A percentile compares a stretch with the other conserved stretches of the same genome.
phyloP scores from a whole-genome alignment of 495 filamentous ascomycete genomes.

The Venustampulla echinocandica region DNA sequence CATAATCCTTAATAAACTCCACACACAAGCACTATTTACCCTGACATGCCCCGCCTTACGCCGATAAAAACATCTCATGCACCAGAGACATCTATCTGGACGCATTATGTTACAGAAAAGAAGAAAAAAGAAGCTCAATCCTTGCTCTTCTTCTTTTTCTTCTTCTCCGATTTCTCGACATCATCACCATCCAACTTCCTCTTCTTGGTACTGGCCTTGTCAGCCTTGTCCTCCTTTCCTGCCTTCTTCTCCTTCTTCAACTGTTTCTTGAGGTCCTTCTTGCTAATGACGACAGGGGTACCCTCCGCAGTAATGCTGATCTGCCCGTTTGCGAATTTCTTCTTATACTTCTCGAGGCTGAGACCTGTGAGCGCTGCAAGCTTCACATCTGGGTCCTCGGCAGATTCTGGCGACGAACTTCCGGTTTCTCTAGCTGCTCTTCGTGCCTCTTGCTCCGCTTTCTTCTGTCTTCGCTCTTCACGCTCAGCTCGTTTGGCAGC shows the following conservation, averaged over 20 bases:
- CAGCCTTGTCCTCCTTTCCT: conserved; percentile 23
- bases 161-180: conserved; percentile 40
- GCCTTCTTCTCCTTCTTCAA: conserved; percentile 67
- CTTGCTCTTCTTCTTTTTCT: conserved; percentile 36
- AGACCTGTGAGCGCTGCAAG: conserved; percentile 54
- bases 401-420: not conserved
- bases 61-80: too few species aligned
- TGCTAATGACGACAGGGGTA: conserved; percentile 53
- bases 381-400: conserved; percentile 29
- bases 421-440: not conserved
- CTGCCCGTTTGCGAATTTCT: conserved; percentile 61
- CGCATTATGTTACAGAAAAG: conserved; percentile 26
- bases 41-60: too few species aligned
- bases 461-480: conserved; percentile 36
- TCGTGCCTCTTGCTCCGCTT: conserved; percentile 33
- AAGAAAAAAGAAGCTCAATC: conserved; percentile 12
- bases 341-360: conserved; percentile 59
- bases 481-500: conserved; percentile 37
- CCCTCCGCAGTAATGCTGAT: conserved; percentile 51
- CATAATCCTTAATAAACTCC: not conserved
- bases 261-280: too few species aligned
- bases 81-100: not conserved
- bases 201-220: conserved; percentile 28
- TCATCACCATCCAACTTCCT: conserved; percentile 33
- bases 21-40: not conserved